Conservation (phyloP, 176 grass and related monocot species). For the Tillandsia leiboldiana region DNA sequence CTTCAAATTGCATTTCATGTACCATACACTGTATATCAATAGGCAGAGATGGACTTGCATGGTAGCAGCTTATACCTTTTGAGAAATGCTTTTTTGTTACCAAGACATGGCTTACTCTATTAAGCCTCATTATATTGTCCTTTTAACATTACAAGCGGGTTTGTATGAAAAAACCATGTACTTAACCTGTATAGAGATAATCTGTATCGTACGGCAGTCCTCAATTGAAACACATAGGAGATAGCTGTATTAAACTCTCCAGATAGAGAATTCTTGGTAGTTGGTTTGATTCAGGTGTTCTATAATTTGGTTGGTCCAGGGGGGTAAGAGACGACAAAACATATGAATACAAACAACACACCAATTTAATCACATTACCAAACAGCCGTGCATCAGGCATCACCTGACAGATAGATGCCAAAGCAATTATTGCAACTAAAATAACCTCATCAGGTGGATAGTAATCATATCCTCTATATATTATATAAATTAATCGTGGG, state of each 20-base stretch:
- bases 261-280: not conserved
- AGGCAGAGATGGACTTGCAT: conserved; percentile 16
- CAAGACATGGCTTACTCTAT: not conserved
- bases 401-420: not conserved
- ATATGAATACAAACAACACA: conserved; percentile 6
- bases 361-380: not conserved
- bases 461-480: no score
- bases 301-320: not conserved
- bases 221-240: not conserved
- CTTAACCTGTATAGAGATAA: not conserved
- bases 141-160: not conserved
- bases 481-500: no score
- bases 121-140: not conserved
- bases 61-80: no score
- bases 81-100: not conserved
- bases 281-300: not conserved
- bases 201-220: not conserved
- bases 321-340: not conserved
- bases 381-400: not conserved
- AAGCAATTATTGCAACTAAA: conserved; percentile 5
- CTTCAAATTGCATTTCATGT: conserved; percentile 20
- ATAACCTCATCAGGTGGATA: not conserved
- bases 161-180: not conserved
- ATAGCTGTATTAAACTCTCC: not conserved
- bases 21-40: conserved; percentile 28